These are phyloP conservation scores for Fraxinus quadrangulata DNA, from an alignment of 257 asterid species.

Conservation along the genomic window DNA sequence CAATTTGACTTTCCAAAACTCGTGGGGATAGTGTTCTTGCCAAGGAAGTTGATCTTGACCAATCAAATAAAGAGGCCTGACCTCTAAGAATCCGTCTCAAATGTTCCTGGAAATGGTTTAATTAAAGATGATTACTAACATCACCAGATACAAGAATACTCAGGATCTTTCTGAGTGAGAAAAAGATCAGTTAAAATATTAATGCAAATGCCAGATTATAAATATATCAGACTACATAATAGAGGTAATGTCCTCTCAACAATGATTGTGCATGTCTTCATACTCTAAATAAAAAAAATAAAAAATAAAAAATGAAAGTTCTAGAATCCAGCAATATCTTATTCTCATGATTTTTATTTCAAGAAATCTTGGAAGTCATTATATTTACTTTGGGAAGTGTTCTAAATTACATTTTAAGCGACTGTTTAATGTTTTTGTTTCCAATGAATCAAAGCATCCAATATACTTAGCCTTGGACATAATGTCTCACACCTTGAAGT, in stretches of 20 bases:
- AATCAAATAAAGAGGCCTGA: slow-evolving; percentile 88
- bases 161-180: slow-evolving; percentile 23
- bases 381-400: background rate
- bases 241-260: slow-evolving; percentile 9
- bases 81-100: slow-evolving; percentile 97
- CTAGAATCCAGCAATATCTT: background rate
- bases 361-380: slow-evolving; percentile 8
- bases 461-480: slow-evolving; percentile 6
- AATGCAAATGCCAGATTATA: slow-evolving; percentile 14
- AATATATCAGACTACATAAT: slow-evolving; percentile 16
- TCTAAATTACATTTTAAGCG: background rate
- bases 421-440: background rate
- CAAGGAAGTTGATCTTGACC: slow-evolving; percentile 95
- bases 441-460: slow-evolving; percentile 11
- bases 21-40: slow-evolving; percentile 96
- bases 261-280: slow-evolving; percentile 12
- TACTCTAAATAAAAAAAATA: background rate
- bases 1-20: slow-evolving; percentile 96
- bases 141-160: slow-evolving; percentile 18
- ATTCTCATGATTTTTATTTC: background rate
- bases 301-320: background rate
- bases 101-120: slow-evolving; percentile 67
- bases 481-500: slow-evolving; percentile 13
- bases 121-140: slow-evolving; percentile 19
- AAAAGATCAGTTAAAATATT: slow-evolving; percentile 14